A percentile compares a stretch with the other conserved stretches of the same genome.
phyloP scores from a whole-genome alignment of 192 early-diverging fungal genomes.

The Podila minutissima region DNA sequence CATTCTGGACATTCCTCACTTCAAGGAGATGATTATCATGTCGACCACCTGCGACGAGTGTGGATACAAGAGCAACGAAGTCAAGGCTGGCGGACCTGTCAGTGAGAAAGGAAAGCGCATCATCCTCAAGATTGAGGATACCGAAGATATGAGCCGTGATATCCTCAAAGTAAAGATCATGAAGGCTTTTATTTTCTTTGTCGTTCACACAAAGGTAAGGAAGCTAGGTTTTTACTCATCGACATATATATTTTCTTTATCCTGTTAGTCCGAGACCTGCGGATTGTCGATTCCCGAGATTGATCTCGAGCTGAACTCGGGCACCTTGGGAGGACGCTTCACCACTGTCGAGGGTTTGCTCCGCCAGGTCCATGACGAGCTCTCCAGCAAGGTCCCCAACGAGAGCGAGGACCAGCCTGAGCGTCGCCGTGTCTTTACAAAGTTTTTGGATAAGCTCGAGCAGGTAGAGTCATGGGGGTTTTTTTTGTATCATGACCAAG shows the following conservation, averaged over 20 bases:
- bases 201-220: background rate
- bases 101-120: slow-evolving; percentile 81
- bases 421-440: slow-evolving; percentile 62
- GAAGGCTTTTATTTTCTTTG: background rate
- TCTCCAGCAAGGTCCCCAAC: slow-evolving; percentile 72
- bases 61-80: slow-evolving; percentile 96
- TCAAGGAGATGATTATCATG: slow-evolving; percentile 97
- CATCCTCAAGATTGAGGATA: slow-evolving; percentile 82
- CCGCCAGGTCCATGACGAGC: slow-evolving; percentile 88
- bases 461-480: slow-evolving; percentile 52
- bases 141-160: slow-evolving; percentile 91
- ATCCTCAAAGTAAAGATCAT: slow-evolving; percentile 77
- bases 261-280: slow-evolving; percentile 84
- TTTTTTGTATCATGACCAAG: background rate
- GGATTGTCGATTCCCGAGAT: slow-evolving; percentile 90
- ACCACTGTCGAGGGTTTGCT: slow-evolving; percentile 96
- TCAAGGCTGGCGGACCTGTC: slow-evolving; percentile 93
- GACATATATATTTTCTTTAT: background rate
- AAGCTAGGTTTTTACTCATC: background rate
- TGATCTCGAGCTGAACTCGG: slow-evolving; percentile 83
- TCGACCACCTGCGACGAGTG: slow-evolving; percentile 90
- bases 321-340: slow-evolving; percentile 94
- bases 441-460: slow-evolving; percentile 78
- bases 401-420: slow-evolving; percentile 72
- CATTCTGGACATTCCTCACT: slow-evolving; percentile 91